Evolutionary conservation across 257 asterid genomes (phyloP), one percentile per base, ranked within the genome.

Genomic region (Gentiana straminea): DNA sequence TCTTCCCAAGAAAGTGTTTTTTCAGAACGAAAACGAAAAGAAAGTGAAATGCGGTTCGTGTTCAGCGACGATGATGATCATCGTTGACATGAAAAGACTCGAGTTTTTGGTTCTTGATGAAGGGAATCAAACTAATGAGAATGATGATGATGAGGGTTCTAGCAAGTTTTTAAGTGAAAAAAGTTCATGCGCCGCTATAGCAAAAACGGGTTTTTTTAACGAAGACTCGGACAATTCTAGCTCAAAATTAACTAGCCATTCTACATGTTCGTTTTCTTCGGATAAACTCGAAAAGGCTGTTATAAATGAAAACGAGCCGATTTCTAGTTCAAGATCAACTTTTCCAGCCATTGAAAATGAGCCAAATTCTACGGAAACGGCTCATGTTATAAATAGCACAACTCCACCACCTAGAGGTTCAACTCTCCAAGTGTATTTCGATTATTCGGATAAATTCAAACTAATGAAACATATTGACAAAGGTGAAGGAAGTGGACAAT

Each of bases 21-120:
- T 54, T 13, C 65, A 71, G 57, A 70, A 66, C 52, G 68, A 57
- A 54, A 64, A 15, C 47, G 68, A 58, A 56, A 76, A 52, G 79
- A 81, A 81, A 71, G 67, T 84, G 60, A 82, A 79, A 61, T 91
- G 98, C 35, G 92, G 92, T 52, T 74, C 81, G 1, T 91, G 98
- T 80, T 76, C 89, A 33, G 66, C 81, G 1, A 68, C 83, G 33
- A 70, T 84, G 36, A 56, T 59, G 52, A 61, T 81, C 13, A 63
- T 70, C 13, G 74, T 82, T 62, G 68, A 79, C 45, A 37, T 64
- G 62, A 81, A 70, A 62, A 73, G 57, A 35, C 75, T 84, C 46
- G 61, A 64, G 12, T 54, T 75, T 60, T 76, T 83, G 33, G 54
- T 45, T 34, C 67, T 70, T 62, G 74, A 49, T 33, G 88, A 72